Evolutionary conservation across 129 eudicot genomes (phyloP), one percentile per base, ranked within the genome.

Genomic region (Saussurea involucrata): DNA sequence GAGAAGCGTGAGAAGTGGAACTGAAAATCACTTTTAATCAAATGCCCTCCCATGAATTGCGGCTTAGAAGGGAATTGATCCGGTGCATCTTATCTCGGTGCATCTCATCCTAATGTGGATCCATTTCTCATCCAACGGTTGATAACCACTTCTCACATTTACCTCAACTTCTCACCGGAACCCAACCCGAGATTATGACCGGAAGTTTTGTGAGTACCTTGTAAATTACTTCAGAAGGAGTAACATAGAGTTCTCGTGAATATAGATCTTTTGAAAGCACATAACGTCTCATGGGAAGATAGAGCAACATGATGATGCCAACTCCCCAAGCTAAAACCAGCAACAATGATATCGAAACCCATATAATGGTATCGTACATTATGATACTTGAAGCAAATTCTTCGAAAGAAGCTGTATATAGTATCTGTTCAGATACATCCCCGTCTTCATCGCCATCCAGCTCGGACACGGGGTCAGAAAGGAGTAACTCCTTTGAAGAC

Each of bases 271-370:
- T 92, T 60, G 77, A 77, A 71, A 92, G 92, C 73, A 92, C 91
- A 82, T 89, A 89, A 81, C 90, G 87, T 78, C 86, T 82, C 68
- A 72, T 70, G 33, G 97, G 97, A 80, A 92, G 80, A 84, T 92
- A 92, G 17, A 92, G 74, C 83, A 92, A 65, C 92, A 92, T 83
- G 65, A 92, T 64, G 3, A 82, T 68, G 31, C 95, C 97, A 34
- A 92, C 58, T 15, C 97, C 95, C 97, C 92, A 92, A 67, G 97
- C 97, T 86, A 92, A 86, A 80, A 92, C 89, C 83, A 92, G 78
- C 37, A 92, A 34, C 74, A 89, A 57, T 25, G 95, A 92, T 81
- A 92, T 87, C 24, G 89, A 85, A 37, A 89, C 77, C 97, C 97
- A 92, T 71, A 92, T 87, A 40, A 92, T 86, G 7, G 92, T 89